Conservation (phyloP, 1,284 basidiomycete genomes). For the Marasmius fiardii region DNA sequence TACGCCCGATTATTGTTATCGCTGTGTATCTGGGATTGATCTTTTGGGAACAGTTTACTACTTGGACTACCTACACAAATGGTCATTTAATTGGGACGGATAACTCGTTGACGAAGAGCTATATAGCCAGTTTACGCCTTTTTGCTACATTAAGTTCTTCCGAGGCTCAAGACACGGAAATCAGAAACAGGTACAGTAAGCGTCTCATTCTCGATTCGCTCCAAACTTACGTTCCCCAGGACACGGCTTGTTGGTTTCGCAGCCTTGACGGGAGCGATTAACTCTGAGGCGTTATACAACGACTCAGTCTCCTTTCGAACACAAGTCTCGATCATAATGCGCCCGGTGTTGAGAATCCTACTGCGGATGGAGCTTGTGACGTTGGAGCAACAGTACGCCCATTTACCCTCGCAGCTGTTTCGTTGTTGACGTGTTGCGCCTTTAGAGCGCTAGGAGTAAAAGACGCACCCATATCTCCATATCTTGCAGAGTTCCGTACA, state of each 20-base stretch:
- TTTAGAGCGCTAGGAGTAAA: constrained; percentile 58
- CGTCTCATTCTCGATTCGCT: background rate
- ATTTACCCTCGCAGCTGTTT: background rate
- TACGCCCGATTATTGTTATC: constrained; percentile 14
- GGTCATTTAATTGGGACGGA: constrained; percentile 81
- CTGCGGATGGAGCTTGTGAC: constrained; percentile 58
- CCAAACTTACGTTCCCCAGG: constrained; percentile 34
- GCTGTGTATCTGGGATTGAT: background rate
- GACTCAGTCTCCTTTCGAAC: constrained; percentile 71
- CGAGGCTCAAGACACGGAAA: constrained; percentile 53
- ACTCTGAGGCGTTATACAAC: constrained; percentile 83
- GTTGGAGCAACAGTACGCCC: constrained; percentile 67
- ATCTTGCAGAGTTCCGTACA: constrained; percentile 77
- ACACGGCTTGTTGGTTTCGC: constrained; percentile 85
- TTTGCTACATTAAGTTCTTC: constrained; percentile 65
- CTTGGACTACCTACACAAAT: constrained; percentile 92
- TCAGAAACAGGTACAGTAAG: constrained; percentile 57
- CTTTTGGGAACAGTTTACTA: constrained; percentile 62
- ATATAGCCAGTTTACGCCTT: constrained; percentile 64
- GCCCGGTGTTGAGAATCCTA: constrained; percentile 71
- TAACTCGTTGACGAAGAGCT: constrained; percentile 64
- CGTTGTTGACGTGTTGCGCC: constrained; percentile 12
- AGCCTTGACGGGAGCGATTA: constrained; percentile 77
- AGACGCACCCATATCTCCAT: constrained; percentile 68
- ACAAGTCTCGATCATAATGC: constrained; percentile 74